Conservation (phyloP, 1,284 basidiomycete species). For the Austroboletus niveus region DNA sequence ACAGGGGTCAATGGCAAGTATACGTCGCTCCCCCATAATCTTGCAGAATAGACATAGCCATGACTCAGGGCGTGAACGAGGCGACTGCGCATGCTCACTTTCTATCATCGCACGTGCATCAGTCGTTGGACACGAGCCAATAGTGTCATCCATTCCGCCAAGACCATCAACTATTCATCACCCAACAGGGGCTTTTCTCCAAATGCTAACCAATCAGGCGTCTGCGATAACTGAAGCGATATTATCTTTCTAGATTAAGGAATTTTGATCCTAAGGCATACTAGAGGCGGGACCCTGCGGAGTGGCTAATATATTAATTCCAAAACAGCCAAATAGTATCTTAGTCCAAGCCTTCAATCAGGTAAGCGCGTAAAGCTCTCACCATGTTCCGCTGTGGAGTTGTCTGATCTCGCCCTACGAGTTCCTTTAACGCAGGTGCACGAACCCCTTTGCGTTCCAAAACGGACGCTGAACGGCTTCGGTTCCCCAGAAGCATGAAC, state of each 20-base stretch:
- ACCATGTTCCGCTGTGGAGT: not conserved
- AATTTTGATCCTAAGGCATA: slow-evolving; percentile 8
- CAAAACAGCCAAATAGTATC: not conserved
- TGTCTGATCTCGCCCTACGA: not conserved
- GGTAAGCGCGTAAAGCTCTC: slow-evolving; percentile 3
- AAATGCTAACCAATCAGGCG: slow-evolving; percentile 14
- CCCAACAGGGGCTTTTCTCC: slow-evolving; percentile 1
- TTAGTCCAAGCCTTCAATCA: slow-evolving; percentile 5
- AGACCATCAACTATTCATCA: not conserved
- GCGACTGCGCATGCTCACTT: not conserved
- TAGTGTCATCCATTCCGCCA: slow-evolving; percentile 8
- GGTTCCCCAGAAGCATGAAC: slow-evolving; percentile 1
- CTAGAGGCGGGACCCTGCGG: slow-evolving; percentile 18
- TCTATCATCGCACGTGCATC: slow-evolving; percentile 8
- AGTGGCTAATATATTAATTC: slow-evolving; percentile 9
- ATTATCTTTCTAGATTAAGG: slow-evolving; percentile 17
- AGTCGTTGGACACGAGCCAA: not conserved
- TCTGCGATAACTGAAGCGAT: slow-evolving; percentile 16
- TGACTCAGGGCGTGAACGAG: slow-evolving; percentile 2
- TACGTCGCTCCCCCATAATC: not conserved
- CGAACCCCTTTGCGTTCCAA: not conserved
- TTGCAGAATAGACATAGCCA: not conserved
- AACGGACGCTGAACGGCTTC: not conserved
- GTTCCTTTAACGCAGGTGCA: not conserved
- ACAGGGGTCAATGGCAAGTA: slow-evolving; percentile 9